Base-by-base conservation (phyloP, 148 eudicot species). In the Vaccinium macrocarpon region DNA sequence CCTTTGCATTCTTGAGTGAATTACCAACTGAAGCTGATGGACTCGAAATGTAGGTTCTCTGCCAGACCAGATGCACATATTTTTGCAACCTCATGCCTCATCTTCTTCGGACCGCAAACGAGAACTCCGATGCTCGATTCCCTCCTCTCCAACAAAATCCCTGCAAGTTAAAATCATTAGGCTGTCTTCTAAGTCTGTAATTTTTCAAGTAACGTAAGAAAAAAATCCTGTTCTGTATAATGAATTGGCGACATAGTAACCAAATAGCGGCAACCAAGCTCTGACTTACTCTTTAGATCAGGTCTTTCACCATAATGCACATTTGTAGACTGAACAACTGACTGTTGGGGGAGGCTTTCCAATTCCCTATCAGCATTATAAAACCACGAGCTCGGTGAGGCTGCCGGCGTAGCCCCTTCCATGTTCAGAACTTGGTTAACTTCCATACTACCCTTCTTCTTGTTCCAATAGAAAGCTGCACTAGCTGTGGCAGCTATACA, bases 11-110 rank as follows among this genome's bases (percentile, higher is more conserved):
- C 23, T 15, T 66, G 38, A 68, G 73, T 12, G 18, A 32, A 57
- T 91, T 88, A 96, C 98, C 98, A 96, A 76, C 91, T 96, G 89
- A 96, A 96, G 86, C 98, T 96, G 84, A 94, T 92, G 81, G 98
- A 92, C 84, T 96, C 96, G 62, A 93, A 96, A 48, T 96, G 92
- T 80, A 96, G 87, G 84, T 94, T 93, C 6, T 91, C 85, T 1
- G 90, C 92, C 83, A 87, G 86, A 10, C 93, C 95, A 53, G 98
- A 90, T 49, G 91, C 90, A 72, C 98, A 96, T 57, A 96, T 91
- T 80, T 88, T 89, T 27, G 98, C 98, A 85, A 93, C 97, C 12
- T 96, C 94, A 14, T 88, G 94, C 79, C 97, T 93, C 89, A 96
- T 86, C 19, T 85, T 88, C 88, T 90, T 86, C 0, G 98, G 98